Evolutionary conservation across 75 land plant genomes (phyloP).

Genomic region (Adiantum capillusveneris): DNA sequence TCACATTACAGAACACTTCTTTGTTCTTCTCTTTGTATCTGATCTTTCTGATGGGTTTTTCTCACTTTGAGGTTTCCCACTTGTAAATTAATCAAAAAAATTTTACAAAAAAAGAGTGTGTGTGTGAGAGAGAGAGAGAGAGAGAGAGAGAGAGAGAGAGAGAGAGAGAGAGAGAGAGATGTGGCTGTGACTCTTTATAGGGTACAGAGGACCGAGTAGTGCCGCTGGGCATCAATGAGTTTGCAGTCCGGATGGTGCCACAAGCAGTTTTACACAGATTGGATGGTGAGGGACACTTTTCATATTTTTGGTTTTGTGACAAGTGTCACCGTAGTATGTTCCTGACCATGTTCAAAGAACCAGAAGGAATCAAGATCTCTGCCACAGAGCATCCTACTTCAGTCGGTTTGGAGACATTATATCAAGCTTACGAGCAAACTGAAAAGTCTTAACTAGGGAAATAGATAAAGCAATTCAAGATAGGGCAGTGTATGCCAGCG

Average conservation of each 20-base stretch:
- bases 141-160: no score
- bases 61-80: no score
- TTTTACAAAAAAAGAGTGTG: no score
- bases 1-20: no score
- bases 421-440: not conserved
- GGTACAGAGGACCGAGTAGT: constrained; percentile 76
- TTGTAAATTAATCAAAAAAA: no score
- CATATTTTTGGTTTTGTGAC: constrained; percentile 84
- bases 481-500: no score
- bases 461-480: no score
- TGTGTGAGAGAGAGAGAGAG: no score
- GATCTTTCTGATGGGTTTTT: no score
- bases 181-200: constrained; percentile 44
- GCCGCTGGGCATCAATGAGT: constrained; percentile 58
- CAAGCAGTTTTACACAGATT: constrained; percentile 56
- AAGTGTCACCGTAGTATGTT: constrained; percentile 78
- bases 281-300: constrained; percentile 80
- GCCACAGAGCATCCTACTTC: not conserved
- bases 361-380: constrained; percentile 36
- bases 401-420: not conserved
- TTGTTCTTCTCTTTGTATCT: no score
- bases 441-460: no score
- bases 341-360: constrained; percentile 62
- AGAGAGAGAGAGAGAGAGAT: not conserved
- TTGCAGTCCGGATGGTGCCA: constrained; percentile 51